A percentile compares a stretch with the other conserved stretches of the same genome.
Evolutionary conservation across 306 rosid species (phyloP).

Genomic region (Cercis canadensis): DNA sequence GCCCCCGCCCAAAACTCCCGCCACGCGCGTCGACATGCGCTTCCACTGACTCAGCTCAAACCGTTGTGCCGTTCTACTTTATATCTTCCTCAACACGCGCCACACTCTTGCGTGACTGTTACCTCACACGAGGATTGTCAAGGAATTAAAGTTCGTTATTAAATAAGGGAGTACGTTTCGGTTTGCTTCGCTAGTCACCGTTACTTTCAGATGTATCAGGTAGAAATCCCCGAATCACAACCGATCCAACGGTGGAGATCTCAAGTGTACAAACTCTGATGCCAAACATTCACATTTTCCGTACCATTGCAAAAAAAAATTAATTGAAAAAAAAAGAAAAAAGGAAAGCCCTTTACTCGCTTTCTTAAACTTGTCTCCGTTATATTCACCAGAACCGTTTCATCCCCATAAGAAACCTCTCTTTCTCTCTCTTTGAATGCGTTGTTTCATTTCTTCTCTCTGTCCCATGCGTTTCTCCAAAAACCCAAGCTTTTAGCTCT

Average conservation of each 20-base stretch:
- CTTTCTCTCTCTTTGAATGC: conserved; percentile 20
- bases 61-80: background rate
- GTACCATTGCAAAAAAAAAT: background rate
- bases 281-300: conserved; percentile 27
- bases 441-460: conserved; percentile 27
- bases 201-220: background rate
- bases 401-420: conserved; percentile 44
- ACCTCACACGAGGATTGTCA: conserved; percentile 5
- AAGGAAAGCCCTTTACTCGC: conserved; percentile 17
- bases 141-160: conserved; percentile 40
- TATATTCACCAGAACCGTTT: conserved; percentile 52
- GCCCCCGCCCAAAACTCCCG: background rate
- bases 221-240: background rate
- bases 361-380: conserved; percentile 34
- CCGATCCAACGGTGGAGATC: conserved; percentile 38
- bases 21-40: conserved; percentile 30
- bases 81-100: conserved; percentile 32
- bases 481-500: conserved; percentile 44
- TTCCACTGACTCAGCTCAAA: background rate
- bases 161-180: conserved; percentile 41
- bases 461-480: conserved; percentile 57
- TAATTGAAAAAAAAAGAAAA: background rate
- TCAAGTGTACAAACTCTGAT: conserved; percentile 28
- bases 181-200: conserved; percentile 30
- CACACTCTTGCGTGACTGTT: background rate